Evolutionary conservation across 192 early-diverging fungal genomes (phyloP).

Genomic region (Phycomyces blakesleeanus): DNA sequence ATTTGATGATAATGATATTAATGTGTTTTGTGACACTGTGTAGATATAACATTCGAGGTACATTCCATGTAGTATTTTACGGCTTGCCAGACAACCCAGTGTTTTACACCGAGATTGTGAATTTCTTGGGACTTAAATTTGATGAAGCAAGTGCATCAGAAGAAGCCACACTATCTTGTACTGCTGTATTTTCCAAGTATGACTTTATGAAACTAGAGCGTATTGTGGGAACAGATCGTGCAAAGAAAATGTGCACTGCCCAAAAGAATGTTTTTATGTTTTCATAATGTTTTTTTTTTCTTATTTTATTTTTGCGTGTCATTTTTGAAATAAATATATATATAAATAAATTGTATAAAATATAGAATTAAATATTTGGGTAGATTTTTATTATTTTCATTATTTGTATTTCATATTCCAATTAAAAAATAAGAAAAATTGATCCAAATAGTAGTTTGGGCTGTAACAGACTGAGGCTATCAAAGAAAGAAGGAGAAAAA

Average conservation of each 20-base stretch:
- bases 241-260: conserved; percentile 64
- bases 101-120: conserved; percentile 89
- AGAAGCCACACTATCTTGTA: conserved; percentile 57
- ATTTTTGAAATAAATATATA: too few relatives aligned
- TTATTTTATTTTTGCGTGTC: background rate
- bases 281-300: conserved; percentile 26
- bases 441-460: too few relatives aligned
- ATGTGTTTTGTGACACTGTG: conserved; percentile 2
- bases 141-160: conserved; percentile 43
- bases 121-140: conserved; percentile 58
- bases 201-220: conserved; percentile 87
- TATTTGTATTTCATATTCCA: too few relatives aligned
- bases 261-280: conserved; percentile 58
- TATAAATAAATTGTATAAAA: too few relatives aligned
- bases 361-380: too few relatives aligned
- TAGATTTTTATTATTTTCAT: too few relatives aligned
- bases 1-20: background rate
- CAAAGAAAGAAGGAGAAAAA: too few relatives aligned
- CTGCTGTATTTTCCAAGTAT: conserved; percentile 71
- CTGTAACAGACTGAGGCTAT: too few relatives aligned
- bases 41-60: conserved; percentile 79
- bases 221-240: conserved; percentile 78
- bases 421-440: too few relatives aligned
- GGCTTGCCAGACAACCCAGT: conserved; percentile 78
- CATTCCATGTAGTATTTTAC: conserved; percentile 86